Percentiles rank a stretch among this genome's conserved stretches.
Evolutionary conservation across 805 yeast species (phyloP).

Genomic region (Saccharomycopsis microspora): DNA sequence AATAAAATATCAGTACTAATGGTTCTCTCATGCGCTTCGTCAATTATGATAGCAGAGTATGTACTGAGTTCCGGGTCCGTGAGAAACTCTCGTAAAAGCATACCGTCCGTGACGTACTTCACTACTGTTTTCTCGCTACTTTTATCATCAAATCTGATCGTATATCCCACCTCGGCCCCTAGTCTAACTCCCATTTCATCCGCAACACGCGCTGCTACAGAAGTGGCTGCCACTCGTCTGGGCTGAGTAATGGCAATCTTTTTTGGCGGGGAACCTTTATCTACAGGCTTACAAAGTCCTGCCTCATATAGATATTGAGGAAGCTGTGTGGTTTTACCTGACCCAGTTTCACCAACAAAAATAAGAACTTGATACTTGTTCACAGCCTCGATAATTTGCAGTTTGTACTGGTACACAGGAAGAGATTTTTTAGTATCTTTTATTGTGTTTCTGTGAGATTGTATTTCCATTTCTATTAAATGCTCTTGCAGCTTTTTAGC

Average conservation of each 20-base stretch:
- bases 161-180: conserved; percentile 87
- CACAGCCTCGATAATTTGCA: conserved; percentile 49
- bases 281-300: conserved; percentile 44
- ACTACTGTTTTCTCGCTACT: conserved; percentile 54
- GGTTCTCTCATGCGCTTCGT: conserved; percentile 96
- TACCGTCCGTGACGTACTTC: conserved; percentile 95
- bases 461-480: conserved; percentile 22
- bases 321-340: conserved; percentile 89
- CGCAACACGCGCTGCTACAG: conserved; percentile 85
- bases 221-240: conserved; percentile 87
- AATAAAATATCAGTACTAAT: conserved; percentile 33
- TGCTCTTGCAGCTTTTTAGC: conserved; percentile 23
- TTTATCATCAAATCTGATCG: conserved; percentile 77
- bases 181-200: conserved; percentile 72
- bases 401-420: conserved; percentile 63
- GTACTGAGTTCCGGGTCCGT: conserved; percentile 56
- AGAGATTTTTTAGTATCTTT: conserved; percentile 49
- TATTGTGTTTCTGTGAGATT: conserved; percentile 21
- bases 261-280: conserved; percentile 28
- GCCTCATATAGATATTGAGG: conserved; percentile 83
- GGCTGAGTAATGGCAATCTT: conserved; percentile 88
- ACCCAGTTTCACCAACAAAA: conserved; percentile 83
- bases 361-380: conserved; percentile 54
- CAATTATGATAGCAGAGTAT: conserved; percentile 83
- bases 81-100: conserved; percentile 76